Evolutionary conservation across 257 asterid species (phyloP), one percentile per base, ranked within the genome.

Genomic region (Capsicum pubescens): DNA sequence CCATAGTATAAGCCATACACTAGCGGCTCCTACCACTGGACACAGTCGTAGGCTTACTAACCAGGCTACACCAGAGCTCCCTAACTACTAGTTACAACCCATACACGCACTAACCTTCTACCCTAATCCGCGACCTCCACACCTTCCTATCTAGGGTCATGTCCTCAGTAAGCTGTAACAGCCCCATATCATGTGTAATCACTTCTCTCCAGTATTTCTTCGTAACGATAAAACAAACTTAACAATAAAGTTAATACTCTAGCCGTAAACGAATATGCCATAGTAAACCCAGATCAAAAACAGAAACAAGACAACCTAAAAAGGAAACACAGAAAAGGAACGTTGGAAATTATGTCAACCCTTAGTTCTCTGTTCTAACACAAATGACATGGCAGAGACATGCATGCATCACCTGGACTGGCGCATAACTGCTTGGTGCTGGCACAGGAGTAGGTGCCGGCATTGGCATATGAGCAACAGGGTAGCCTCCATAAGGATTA

Each of bases 401-500:
- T 57, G 39, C 19, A 78, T 68, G 56, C 39, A 77, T 86, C 72
- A 97, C 99, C 98, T 97, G 99, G 72, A 95, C 93, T 67, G 98
- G 99, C 32, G 90, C 95, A 89, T 97, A 97, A 87, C 98, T 97
- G 87, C 96, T 95, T 36, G 98, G 98, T 79, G 96, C 91, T 44
- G 97, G 95, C 57, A 93, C 93, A 79, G 99, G 98, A 84, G 97
- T 82, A 71, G 99, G 97, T 70, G 95, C 92, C 83, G 95, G 95
- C 93, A 97, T 92, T 84, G 93, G 95, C 80, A 93, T 92, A 0
- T 95, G 91, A 82, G 97, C 93, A 89, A 93, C 95, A 55, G 95
- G 90, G 90, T 95, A 97, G 82, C 98, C 97, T 67, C 91, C 94
- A 87, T 97, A 97, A 69, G 98, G 98, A 88, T 95, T 98, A 82